Conservation (phyloP, 2,329 filamentous ascomycete species). For the Sporothrix pallida region DNA sequence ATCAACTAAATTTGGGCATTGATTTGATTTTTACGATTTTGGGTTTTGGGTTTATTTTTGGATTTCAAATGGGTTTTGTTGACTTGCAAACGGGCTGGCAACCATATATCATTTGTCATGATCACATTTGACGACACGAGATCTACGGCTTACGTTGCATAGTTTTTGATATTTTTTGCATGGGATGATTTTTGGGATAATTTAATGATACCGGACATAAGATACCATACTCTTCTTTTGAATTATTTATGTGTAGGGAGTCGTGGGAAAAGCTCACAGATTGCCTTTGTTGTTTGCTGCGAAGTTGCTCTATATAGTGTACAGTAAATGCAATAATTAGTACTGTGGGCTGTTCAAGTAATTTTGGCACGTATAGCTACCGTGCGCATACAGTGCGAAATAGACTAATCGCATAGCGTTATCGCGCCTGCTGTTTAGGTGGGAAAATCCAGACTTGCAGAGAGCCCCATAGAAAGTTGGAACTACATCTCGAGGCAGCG, state of each 20-base stretch:
- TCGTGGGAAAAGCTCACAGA: too few species aligned
- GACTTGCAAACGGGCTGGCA: neutral
- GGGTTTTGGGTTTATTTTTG: neutral
- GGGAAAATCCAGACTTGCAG: slow-evolving; percentile 14
- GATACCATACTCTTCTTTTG: neutral
- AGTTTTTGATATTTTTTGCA: slow-evolving; percentile 4
- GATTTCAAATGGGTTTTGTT: neutral
- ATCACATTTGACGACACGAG: neutral
- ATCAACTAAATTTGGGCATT: slow-evolving; percentile 33
- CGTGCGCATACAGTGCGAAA: slow-evolving; percentile 14
- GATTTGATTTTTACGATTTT: neutral
- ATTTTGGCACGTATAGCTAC: neutral
- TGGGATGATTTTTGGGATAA: neutral
- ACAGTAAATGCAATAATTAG: neutral
- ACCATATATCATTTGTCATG: too few species aligned
- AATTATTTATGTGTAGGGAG: too few species aligned
- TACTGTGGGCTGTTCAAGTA: neutral
- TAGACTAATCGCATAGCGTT: slow-evolving; percentile 22
- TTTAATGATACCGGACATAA: slow-evolving; percentile 12
- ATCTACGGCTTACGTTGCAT: neutral
- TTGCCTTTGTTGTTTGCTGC: neutral
- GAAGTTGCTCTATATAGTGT: neutral
- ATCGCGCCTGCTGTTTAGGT: slow-evolving; percentile 8
- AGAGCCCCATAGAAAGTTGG: neutral
- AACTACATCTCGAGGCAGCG: slow-evolving; percentile 1